phyloP scores from a whole-genome alignment of 768 basidiomycete genomes.

The Cubamyces lactineus region DNA sequence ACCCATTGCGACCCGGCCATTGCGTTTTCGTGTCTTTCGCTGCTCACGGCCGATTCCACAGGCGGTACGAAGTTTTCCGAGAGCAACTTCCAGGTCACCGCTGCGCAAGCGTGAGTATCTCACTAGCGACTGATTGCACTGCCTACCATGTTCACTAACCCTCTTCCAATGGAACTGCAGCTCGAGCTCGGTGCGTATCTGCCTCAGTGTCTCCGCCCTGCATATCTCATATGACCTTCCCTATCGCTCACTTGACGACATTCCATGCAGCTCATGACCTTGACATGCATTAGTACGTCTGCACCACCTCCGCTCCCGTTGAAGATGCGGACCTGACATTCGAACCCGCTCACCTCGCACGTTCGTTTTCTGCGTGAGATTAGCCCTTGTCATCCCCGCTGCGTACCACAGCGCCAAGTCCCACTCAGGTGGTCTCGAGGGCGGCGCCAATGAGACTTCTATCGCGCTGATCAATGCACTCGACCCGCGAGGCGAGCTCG shows the following conservation, averaged over 20 bases:
- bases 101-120: constrained; percentile 80
- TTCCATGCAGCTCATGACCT: constrained; percentile 69
- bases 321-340: neutral
- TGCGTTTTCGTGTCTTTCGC: neutral
- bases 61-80: constrained; percentile 70
- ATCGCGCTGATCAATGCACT: neutral
- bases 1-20: neutral
- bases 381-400: constrained; percentile 87
- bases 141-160: constrained; percentile 11
- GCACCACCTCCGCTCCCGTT: neutral
- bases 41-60: constrained; percentile 28
- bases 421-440: constrained; percentile 13
- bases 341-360: neutral
- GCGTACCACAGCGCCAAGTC: constrained; percentile 66
- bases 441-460: constrained; percentile 10
- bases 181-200: constrained; percentile 42
- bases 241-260: constrained; percentile 1
- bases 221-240: neutral
- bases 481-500: constrained; percentile 23
- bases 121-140: constrained; percentile 3
- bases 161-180: constrained; percentile 30
- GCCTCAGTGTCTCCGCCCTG: constrained; percentile 7
- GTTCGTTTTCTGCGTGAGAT: neutral
- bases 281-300: constrained; percentile 79
- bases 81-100: constrained; percentile 78